These are phyloP conservation scores for Strobilomyces echinocephalus DNA, from an alignment of 768 basidiomycete genomes.

Conservation along the genomic window DNA sequence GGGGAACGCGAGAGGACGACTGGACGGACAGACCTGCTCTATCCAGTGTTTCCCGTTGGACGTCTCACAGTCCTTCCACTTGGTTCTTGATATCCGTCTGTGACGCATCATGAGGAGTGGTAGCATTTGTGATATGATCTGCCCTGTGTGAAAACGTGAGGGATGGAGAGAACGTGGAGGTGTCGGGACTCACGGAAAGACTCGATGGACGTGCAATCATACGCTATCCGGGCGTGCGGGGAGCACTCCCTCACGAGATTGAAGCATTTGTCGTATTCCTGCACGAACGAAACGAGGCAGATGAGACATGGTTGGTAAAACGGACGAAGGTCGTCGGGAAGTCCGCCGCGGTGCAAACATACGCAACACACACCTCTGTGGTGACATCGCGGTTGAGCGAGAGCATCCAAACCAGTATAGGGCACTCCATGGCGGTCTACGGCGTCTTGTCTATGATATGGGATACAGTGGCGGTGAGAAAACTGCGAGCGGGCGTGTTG, in stretches of 20 bases:
- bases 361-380: constrained; percentile 43
- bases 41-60: constrained; percentile 75
- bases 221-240: constrained; percentile 48
- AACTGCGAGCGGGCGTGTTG: background rate
- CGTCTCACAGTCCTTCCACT: constrained; percentile 65
- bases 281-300: background rate
- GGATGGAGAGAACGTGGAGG: background rate
- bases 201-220: constrained; percentile 56
- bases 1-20: background rate
- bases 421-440: constrained; percentile 43
- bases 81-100: constrained; percentile 67
- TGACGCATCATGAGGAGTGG: constrained; percentile 85
- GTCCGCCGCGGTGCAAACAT: constrained; percentile 2
- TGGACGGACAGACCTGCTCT: constrained; percentile 54
- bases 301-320: background rate
- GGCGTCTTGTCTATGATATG: constrained; percentile 1
- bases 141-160: constrained; percentile 39
- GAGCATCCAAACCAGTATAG: constrained; percentile 77
- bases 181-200: constrained; percentile 53
- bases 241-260: constrained; percentile 57
- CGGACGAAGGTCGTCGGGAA: background rate
- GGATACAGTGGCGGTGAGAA: background rate
- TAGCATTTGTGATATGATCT: constrained; percentile 67
- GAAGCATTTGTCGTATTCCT: constrained; percentile 75
- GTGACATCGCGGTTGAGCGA: constrained; percentile 72